Percentiles rank a stretch among this genome's conserved stretches.
These are phyloP conservation scores for Populus trichocarpa DNA, from an alignment of 441 rosid genomes.

Conservation along the genomic window DNA sequence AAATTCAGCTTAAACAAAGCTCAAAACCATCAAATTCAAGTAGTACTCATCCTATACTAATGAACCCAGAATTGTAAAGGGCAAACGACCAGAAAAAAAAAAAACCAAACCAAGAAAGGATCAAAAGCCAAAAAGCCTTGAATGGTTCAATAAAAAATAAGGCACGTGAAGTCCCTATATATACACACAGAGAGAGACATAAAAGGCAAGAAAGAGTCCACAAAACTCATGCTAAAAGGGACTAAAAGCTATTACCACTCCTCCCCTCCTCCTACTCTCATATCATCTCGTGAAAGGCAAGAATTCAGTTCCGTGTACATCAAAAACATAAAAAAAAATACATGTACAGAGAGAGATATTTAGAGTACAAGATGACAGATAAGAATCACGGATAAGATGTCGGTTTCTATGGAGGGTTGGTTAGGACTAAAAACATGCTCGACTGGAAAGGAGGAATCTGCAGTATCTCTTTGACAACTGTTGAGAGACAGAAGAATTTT, in stretches of 20 bases:
- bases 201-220: conserved; percentile 4
- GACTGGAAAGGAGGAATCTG: neutral
- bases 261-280: neutral
- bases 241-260: neutral
- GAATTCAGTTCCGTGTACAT: conserved; percentile 17
- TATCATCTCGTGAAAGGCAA: conserved; percentile 38
- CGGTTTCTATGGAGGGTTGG: conserved; percentile 31
- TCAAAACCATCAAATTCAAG: neutral
- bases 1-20: neutral
- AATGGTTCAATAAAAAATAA: conserved; percentile 12
- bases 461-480: neutral
- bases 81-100: conserved; percentile 4
- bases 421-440: conserved; percentile 14
- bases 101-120: conserved; percentile 15
- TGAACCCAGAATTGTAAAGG: conserved; percentile 10
- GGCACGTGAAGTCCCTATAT: conserved; percentile 30
- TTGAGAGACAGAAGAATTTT: neutral
- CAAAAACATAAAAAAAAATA: conserved; percentile 1
- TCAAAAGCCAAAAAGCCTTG: conserved; percentile 3
- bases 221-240: conserved; percentile 18
- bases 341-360: neutral
- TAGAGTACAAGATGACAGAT: conserved; percentile 16
- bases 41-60: neutral
- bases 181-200: conserved; percentile 17
- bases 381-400: conserved; percentile 63